A percentile compares a stretch with the other conserved stretches of the same genome.
Evolutionary conservation across 1,284 basidiomycete species (phyloP).

Genomic region (Paramarasmius palmivorus): DNA sequence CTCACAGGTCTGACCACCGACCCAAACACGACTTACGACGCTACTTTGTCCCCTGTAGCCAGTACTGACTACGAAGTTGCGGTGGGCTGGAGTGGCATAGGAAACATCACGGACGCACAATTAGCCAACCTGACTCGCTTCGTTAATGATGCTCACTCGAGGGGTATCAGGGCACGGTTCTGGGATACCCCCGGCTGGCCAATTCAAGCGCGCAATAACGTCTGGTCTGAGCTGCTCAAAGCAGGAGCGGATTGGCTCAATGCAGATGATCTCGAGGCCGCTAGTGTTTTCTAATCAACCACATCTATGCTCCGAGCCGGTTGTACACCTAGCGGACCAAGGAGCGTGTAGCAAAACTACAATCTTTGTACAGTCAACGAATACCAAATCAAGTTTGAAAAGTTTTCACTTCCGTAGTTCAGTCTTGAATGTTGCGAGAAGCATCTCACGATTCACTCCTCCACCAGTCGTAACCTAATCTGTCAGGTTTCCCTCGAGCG

Average conservation of each 20-base stretch:
- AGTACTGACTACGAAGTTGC: constrained; percentile 49
- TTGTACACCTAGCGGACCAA: too few relatives aligned
- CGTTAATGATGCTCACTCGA: constrained; percentile 43
- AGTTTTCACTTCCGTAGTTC: too few relatives aligned
- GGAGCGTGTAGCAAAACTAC: too few relatives aligned
- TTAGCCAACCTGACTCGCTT: constrained; percentile 31
- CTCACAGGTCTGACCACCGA: constrained; percentile 39
- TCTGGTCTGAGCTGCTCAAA: constrained; percentile 43
- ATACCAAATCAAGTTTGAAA: too few relatives aligned
- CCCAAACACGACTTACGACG: constrained; percentile 40
- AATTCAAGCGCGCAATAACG: constrained; percentile 40
- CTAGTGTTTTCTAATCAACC: constrained; percentile 18
- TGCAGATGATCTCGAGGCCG: constrained; percentile 51
- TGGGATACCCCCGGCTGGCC: constrained; percentile 58
- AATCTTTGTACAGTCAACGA: too few relatives aligned
- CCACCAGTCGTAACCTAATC: too few relatives aligned
- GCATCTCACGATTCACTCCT: too few relatives aligned
- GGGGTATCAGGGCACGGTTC: constrained; percentile 49
- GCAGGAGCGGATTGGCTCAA: constrained; percentile 56
- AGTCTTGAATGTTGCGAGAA: too few relatives aligned
- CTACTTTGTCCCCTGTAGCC: constrained; percentile 47
- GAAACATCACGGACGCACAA: constrained; percentile 41
- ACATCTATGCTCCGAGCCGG: too few relatives aligned
- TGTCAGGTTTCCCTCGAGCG: too few relatives aligned
- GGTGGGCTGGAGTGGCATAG: constrained; percentile 50